Conservation (phyloP, 495 filamentous ascomycete species). For the Aspergillus wentii region DNA sequence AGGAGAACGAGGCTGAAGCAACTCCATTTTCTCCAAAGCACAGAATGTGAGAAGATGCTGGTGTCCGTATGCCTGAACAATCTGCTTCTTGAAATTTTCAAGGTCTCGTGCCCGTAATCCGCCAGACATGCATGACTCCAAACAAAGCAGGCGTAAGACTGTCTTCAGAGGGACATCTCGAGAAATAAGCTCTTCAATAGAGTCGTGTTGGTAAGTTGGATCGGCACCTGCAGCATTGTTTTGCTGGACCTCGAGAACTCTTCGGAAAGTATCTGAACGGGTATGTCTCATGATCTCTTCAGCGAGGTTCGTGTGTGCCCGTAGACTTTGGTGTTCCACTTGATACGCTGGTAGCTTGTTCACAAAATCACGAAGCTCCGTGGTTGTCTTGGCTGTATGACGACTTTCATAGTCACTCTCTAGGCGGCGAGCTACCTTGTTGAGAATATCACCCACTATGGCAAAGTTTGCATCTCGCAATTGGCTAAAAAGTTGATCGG, state of each 20-base stretch:
- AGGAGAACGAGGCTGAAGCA: constrained; percentile 68
- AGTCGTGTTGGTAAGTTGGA: constrained; percentile 79
- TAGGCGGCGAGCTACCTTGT: constrained; percentile 84
- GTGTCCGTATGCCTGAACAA: constrained; percentile 90
- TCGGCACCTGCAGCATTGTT: constrained; percentile 91
- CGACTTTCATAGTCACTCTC: constrained; percentile 84
- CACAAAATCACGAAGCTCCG: constrained; percentile 90
- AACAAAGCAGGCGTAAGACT: constrained; percentile 78
- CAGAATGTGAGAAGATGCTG: constrained; percentile 89
- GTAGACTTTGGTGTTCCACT: constrained; percentile 85
- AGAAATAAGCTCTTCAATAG: constrained; percentile 88
- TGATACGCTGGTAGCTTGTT: constrained; percentile 87
- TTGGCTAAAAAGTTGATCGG: constrained; percentile 84
- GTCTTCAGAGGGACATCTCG: constrained; percentile 73
- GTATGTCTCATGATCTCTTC: constrained; percentile 95
- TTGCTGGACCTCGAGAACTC: constrained; percentile 88
- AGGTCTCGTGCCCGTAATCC: constrained; percentile 84
- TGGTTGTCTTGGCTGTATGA: constrained; percentile 81
- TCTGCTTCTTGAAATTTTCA: constrained; percentile 80
- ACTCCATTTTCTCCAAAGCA: constrained; percentile 83
- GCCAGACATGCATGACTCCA: constrained; percentile 85
- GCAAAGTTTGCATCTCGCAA: constrained; percentile 93
- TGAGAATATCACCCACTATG: constrained; percentile 81
- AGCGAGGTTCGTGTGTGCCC: constrained; percentile 84
- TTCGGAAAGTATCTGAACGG: constrained; percentile 78